These are phyloP conservation scores for Ogataea salicorniae DNA, from an alignment of 805 yeast genomes.

Conservation along the genomic window DNA sequence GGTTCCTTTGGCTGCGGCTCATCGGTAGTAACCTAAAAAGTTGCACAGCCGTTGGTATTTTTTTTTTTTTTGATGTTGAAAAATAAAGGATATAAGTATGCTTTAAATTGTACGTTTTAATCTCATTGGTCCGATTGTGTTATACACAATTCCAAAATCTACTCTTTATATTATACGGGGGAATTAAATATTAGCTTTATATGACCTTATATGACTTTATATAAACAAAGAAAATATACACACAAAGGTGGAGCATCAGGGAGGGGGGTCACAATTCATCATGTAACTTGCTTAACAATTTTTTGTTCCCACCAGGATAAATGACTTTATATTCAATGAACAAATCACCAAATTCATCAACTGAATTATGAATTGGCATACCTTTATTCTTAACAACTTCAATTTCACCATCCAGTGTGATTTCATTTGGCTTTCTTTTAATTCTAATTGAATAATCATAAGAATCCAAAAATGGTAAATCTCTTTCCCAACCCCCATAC, in stretches of 20 bases:
- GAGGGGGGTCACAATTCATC: conserved; percentile 23
- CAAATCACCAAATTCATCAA: conserved; percentile 51
- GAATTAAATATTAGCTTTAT: not conserved
- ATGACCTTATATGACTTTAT: not conserved
- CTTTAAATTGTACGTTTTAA: too few relatives aligned
- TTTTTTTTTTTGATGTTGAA: too few relatives aligned
- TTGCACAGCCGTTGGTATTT: too few relatives aligned
- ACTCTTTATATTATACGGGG: not conserved
- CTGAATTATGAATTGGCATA: conserved; percentile 63
- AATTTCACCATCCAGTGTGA: conserved; percentile 61
- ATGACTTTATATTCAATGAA: conserved; percentile 45
- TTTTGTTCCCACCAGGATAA: conserved; percentile 35
- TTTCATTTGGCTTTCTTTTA: conserved; percentile 44
- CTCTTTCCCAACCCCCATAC: conserved; percentile 75
- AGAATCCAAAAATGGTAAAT: conserved; percentile 61
- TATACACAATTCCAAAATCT: too few relatives aligned
- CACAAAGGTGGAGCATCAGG: not conserved
- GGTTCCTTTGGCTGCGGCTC: too few relatives aligned
- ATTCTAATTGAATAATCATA: conserved; percentile 42
- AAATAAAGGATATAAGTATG: too few relatives aligned
- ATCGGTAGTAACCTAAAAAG: too few relatives aligned
- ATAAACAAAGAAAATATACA: not conserved
- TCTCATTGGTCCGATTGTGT: too few relatives aligned
- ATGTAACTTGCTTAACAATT: conserved; percentile 15
- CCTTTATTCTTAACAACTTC: conserved; percentile 74